Base-by-base conservation (phyloP, 176 grass and related monocot species). In the Triticum urartu region DNA sequence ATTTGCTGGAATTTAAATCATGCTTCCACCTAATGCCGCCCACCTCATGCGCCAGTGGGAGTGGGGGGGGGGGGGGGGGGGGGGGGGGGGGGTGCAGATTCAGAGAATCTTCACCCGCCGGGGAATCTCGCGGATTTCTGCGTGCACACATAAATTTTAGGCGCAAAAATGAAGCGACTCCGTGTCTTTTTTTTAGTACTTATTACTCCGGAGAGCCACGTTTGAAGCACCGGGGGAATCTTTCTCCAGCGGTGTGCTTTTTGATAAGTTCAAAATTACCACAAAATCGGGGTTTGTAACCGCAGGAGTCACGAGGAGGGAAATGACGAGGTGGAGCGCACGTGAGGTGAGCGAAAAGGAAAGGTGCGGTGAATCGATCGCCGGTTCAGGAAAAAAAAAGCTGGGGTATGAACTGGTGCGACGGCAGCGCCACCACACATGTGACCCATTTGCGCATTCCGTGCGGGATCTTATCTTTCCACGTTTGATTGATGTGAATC, bases 401-500 rank as follows among this genome's bases (percentile, higher is more conserved):
- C 24, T 2, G 24, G 5, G 48, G 7, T 5, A 8, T 43, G 64
- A 30, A 22, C 30, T 5, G 38, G 60, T 74, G 35, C 15, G 30
- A 9, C 11, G 26, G 32, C 79, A 43, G 43, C 70, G 26, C 43
- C 79, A 43, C 33, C 70, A n/a, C 60, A 67, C 26, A 72, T 10
- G 22, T 59, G 43, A 42, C 2, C 9, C 28, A 9, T 32, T 40
- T 45, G 45, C 4, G 32, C 47, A 70, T 21, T 39, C 68, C 9
- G 15, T 32, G 9, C 47, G 15, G 58, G 17, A 77, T 78, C 12
- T 45, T 8, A 18, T 58, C 34, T 82, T 68, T 77, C 24, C 86
- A 78, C 18, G 7, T 68, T 20, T 48, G 11, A 74, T 83, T 83
- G 45, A 59, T 60, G 9, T 45, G 62, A 83, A 77, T 77, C 22